Base-by-base conservation (phyloP, 23 red algal species). In the Gracilaria domingensis region DNA sequence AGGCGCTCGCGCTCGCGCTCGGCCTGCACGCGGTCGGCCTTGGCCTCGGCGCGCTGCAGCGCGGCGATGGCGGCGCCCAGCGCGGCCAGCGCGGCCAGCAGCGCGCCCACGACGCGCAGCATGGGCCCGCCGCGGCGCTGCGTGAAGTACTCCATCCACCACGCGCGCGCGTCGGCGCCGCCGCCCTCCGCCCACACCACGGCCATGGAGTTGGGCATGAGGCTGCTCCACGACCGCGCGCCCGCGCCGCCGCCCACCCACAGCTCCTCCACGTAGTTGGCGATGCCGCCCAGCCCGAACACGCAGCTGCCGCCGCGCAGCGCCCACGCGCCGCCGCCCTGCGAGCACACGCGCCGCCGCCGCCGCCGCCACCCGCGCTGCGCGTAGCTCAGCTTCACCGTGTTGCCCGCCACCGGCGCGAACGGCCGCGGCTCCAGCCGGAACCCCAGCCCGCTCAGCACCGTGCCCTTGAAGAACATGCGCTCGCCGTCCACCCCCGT, bases 101-200 rank as follows among this genome's bases (percentile, higher is more conserved):
- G 91, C 33, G 93, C 66, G 37, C 92, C 92, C 42, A 92, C 72
- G 0, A 99, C 93, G 37, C 97, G 90, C 47, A 96, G 79, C 87
- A 99, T 96, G 11, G 93, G 94, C 32, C 97, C 86, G 30, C 84
- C 89, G 28, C 94, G 66, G 45, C 92, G 71, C 79, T 96, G 94
- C 50, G 95, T 96, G 66, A 96, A 99, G 74, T 93, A 96, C 84
- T 99, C 94, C 90, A 99, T 94, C 90, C 89, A 91, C 97, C 97
- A 99, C 72, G 72, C 38, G 16, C 18, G 9, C 64, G 82, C 72
- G 47, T 84, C 37, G 55, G 92, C 66, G 8, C 45, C 87, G 48
- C 85, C 81, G 42, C 53, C 65, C 25, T 84, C 86, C 28, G 92
- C 88, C 91, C 94, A 99, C 40, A 99, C 78, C 48, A 99, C 91